Evolutionary conservation across 2,329 filamentous ascomycete genomes (phyloP).

Genomic region (Plectosphaerella sp.): DNA sequence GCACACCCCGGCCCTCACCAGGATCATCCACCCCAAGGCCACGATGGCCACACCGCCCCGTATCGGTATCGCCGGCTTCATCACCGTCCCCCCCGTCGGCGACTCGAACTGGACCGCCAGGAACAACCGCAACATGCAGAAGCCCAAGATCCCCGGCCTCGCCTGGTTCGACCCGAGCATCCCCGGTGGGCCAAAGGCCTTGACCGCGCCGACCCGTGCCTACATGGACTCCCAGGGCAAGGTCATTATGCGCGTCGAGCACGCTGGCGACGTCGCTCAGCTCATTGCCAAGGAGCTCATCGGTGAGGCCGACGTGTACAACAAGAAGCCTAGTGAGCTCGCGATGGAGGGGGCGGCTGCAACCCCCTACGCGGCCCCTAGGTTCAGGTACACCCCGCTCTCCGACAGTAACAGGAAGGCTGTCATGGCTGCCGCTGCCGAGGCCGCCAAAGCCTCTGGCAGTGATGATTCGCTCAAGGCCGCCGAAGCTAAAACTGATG

Average conservation of each 20-base stretch:
- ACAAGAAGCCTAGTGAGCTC: constrained; percentile 6
- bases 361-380: too few species aligned
- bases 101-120: constrained; percentile 37
- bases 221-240: constrained; percentile 45
- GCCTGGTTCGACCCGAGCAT: constrained; percentile 40
- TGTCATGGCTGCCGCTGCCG: too few species aligned
- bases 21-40: constrained; percentile 42
- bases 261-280: constrained; percentile 30
- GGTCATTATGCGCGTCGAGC: constrained; percentile 38
- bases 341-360: too few species aligned
- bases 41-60: constrained; percentile 26
- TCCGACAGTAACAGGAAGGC: too few species aligned
- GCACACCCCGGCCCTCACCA: constrained; percentile 43
- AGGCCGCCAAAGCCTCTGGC: too few species aligned
- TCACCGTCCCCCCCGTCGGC: constrained; percentile 35
- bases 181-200: constrained; percentile 50
- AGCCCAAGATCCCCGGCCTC: constrained; percentile 24
- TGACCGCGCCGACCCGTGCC: constrained; percentile 39
- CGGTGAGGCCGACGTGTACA: constrained; percentile 28
- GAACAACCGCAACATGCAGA: constrained; percentile 4
- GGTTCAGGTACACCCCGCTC: too few species aligned
- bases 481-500: too few species aligned
- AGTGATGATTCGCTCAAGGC: too few species aligned
- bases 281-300: constrained; percentile 43
- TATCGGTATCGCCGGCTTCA: constrained; percentile 52